Conservation (phyloP, 306 rosid species). For the Fragaria ananassa region DNA sequence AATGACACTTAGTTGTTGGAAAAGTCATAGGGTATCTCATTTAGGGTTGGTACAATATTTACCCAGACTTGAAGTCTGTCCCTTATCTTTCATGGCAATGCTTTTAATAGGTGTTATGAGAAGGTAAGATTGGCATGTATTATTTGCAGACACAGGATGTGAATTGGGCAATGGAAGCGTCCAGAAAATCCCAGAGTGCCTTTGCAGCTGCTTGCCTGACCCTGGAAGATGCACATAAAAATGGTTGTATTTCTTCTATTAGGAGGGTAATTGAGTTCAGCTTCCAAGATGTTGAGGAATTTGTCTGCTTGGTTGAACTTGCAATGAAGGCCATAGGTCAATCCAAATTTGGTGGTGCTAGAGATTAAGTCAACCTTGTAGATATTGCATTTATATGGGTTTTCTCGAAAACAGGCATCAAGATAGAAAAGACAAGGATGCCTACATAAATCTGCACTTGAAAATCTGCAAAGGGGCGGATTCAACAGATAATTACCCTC, state of each 20-base stretch:
- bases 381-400: conserved; percentile 13
- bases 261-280: conserved; percentile 68
- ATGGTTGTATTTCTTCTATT: conserved; percentile 46
- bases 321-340: conserved; percentile 56
- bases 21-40: background rate
- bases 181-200: conserved; percentile 56
- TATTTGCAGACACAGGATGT: conserved; percentile 60
- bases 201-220: conserved; percentile 39
- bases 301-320: conserved; percentile 48
- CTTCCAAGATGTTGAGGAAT: conserved; percentile 80
- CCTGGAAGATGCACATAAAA: conserved; percentile 48
- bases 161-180: conserved; percentile 67
- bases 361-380: conserved; percentile 64
- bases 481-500: conserved; percentile 37
- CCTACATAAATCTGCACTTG: conserved; percentile 29
- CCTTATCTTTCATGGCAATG: conserved; percentile 8
- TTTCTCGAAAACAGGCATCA: too few species aligned
- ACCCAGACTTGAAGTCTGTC: conserved; percentile 6
- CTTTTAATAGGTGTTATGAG: conserved; percentile 16
- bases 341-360: conserved; percentile 55
- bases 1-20: conserved; percentile 13
- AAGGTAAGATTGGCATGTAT: conserved; percentile 19
- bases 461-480: conserved; percentile 41
- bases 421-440: conserved; percentile 10
- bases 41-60: background rate